Evolutionary conservation across 495 filamentous ascomycete species (phyloP), one percentile per base, ranked within the genome.

Genomic region (Penicillium lagena): DNA sequence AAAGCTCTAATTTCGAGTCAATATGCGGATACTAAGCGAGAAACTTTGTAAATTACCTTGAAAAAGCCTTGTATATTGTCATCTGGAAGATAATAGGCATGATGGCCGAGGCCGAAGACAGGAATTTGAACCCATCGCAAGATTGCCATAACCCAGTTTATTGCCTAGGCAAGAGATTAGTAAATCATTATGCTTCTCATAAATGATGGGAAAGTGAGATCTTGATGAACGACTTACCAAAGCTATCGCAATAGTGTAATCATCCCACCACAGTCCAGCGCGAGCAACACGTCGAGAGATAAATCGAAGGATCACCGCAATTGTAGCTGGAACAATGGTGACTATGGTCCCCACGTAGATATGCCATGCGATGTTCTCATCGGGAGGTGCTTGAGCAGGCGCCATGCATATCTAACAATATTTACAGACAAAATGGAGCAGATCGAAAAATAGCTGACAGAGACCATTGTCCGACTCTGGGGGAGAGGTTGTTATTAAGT

Each of bases 231-330:
- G 4, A 45, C 54, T 42, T 40, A 64, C 56, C 48, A 68, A 33
- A 10, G 66, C 51, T 31, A 51, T 40, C 0, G 51, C 45, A 41
- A 70, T 62, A 8, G 51, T 63, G 39, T 52, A 67, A 36, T 68
- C 66, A 60, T 68, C 64, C 64, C 64, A 70, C 64, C 66, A 68
- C 9, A 58, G 45, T 1, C 55, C 56, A 12, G 59, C 61, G 9
- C 42, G 15, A 12, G 64, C 52, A 22, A 62, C 39, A 35, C 46
- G 41, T 12, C 64, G 50, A 14, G 63, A 55, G 34, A 53, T 10
- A 13, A 63, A 59, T 14, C 67, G 57, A 12, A 63, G 17, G 6
- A 40, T 39, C 11, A 68, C 64, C 3, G 42, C 50, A 9, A 65
- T 14, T 12, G 63, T 67, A 13, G 63, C 61, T 22, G 66, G 59